Conservation (phyloP, 1,284 basidiomycete genomes). For the Naganishia albida region DNA sequence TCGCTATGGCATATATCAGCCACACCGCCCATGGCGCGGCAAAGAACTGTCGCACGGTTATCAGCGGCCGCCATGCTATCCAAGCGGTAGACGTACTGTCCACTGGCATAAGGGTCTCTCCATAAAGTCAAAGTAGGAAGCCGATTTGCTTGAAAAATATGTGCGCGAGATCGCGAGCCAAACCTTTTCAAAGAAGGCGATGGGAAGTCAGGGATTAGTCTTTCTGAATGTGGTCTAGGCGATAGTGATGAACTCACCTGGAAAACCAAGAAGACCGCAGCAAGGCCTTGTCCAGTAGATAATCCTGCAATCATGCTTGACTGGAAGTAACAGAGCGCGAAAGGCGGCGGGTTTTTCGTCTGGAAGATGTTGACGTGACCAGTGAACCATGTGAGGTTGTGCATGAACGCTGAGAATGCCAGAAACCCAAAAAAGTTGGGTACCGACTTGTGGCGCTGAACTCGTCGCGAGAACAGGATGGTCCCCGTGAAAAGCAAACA, state of each 20-base stretch:
- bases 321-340: constrained; percentile 12
- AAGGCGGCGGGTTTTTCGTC: constrained; percentile 15
- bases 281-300: constrained; percentile 6
- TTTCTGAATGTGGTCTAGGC: too few relatives aligned
- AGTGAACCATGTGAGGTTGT: constrained; percentile 19
- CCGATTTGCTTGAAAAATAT: constrained; percentile 17
- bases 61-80: not conserved
- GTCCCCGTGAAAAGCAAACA: constrained; percentile 9
- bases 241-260: constrained; percentile 1
- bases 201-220: not conserved
- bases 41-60: not conserved
- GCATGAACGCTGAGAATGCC: not conserved
- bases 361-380: constrained; percentile 18
- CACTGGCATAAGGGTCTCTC: constrained; percentile 13
- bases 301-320: constrained; percentile 17
- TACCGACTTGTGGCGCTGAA: constrained; percentile 23
- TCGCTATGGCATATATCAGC: constrained; percentile 3
- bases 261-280: constrained; percentile 17
- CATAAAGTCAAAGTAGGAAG: constrained; percentile 11
- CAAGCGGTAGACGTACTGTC: not conserved
- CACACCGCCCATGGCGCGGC: constrained; percentile 8
- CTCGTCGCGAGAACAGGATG: constrained; percentile 7
- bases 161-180: constrained; percentile 16
- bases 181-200: not conserved
- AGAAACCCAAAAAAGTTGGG: constrained; percentile 22